Conservation (phyloP, 345 rosid species). For the Rhodamnia argentea region DNA sequence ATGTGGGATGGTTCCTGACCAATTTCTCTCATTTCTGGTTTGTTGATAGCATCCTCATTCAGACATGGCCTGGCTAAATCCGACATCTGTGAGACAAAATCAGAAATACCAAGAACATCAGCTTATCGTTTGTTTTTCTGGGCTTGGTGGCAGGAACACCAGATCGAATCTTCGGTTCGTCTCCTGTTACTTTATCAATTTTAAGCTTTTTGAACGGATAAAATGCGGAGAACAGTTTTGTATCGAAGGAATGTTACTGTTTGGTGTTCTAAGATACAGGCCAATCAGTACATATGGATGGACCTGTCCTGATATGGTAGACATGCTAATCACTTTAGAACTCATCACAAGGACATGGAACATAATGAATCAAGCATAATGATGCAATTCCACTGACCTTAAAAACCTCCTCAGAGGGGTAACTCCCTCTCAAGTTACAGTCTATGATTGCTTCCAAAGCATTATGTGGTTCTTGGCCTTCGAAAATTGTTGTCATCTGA, state of each 20-base stretch:
- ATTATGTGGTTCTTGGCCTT: constrained; percentile 24
- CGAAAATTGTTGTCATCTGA: constrained; percentile 29
- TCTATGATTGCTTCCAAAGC: constrained; percentile 37
- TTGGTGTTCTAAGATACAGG: neutral
- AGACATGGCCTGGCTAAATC: constrained; percentile 40
- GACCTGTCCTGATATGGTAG: neutral
- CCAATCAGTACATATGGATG: neutral
- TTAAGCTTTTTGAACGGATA: neutral
- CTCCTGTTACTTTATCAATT: neutral
- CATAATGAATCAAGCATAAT: neutral
- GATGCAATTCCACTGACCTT: constrained; percentile 16
- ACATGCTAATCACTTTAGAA: neutral
- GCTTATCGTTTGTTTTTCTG: neutral
- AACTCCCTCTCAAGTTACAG: constrained; percentile 30
- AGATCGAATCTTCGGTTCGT: neutral
- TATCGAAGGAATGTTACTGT: neutral
- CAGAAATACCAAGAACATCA: neutral
- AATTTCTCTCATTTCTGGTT: constrained; percentile 51
- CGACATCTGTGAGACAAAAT: constrained; percentile 22
- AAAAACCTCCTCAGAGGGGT: constrained; percentile 31
- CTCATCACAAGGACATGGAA: neutral
- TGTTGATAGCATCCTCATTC: constrained; percentile 25
- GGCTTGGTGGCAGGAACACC: neutral
- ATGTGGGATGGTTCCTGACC: constrained; percentile 22
- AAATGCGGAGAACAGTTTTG: neutral